Conservation (phyloP, 106 monocot species). For the Gastrodia elata region DNA sequence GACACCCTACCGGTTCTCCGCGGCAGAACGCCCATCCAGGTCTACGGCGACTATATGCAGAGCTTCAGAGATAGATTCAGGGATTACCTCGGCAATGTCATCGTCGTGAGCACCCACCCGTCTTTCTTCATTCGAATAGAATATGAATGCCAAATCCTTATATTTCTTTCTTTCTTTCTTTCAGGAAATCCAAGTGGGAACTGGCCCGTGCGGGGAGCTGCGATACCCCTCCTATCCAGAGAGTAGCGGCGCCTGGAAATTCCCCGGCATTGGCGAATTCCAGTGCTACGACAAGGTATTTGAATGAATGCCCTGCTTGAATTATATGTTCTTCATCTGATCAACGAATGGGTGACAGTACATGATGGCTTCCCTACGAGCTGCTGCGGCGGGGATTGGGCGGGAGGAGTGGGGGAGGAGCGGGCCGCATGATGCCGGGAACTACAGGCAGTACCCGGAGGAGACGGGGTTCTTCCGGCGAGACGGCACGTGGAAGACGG, state of each 20-base stretch:
- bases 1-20: conserved; percentile 52
- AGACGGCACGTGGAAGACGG: conserved; percentile 67
- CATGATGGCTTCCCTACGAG: conserved; percentile 57
- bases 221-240: conserved; percentile 86
- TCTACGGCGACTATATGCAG: conserved; percentile 72
- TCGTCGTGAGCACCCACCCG: conserved; percentile 33
- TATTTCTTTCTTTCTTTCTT: conserved; percentile 1
- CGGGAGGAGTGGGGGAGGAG: conserved; percentile 51
- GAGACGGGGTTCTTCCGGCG: conserved; percentile 65
- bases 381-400: conserved; percentile 33
- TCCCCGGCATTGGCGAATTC: conserved; percentile 83
- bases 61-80: conserved; percentile 56
- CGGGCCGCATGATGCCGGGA: conserved; percentile 62
- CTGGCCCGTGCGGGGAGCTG: conserved; percentile 81
- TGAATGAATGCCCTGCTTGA: neutral
- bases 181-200: conserved; percentile 85
- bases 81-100: conserved; percentile 54
- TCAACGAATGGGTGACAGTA: conserved; percentile 29
- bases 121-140: neutral
- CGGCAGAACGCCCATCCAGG: conserved; percentile 74
- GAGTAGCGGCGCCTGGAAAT: conserved; percentile 66
- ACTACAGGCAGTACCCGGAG: conserved; percentile 75
- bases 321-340: neutral
- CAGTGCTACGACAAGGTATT: conserved; percentile 87
- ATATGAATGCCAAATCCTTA: too few relatives aligned